Evolutionary conservation across 2,329 filamentous ascomycete species (phyloP).

Genomic region (Cladophialophora immunda): DNA sequence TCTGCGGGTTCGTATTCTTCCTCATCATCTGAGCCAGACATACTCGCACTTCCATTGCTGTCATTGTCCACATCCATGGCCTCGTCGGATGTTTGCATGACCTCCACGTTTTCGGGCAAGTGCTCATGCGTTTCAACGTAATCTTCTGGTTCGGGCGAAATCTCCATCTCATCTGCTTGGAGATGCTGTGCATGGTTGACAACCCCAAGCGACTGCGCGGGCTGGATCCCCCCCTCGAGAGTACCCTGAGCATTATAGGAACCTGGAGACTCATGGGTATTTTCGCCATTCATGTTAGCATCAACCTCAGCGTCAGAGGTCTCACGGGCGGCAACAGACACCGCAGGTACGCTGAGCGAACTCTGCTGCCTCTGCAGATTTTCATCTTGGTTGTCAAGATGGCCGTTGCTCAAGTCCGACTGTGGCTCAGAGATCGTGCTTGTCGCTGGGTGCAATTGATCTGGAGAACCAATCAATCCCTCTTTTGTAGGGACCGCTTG

Average conservation of each 20-base stretch:
- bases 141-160: constrained; percentile 35
- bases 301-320: neutral
- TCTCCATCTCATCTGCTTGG: constrained; percentile 35
- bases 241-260: neutral
- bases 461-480: neutral
- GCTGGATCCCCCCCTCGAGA: neutral
- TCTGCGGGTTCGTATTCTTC: constrained; percentile 38
- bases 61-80: constrained; percentile 35
- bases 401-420: constrained; percentile 9
- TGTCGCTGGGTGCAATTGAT: neutral
- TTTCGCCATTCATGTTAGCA: neutral
- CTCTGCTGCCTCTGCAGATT: neutral
- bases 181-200: constrained; percentile 7
- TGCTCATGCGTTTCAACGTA: constrained; percentile 17
- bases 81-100: constrained; percentile 17
- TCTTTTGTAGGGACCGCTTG: constrained; percentile 12
- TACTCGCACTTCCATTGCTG: constrained; percentile 42
- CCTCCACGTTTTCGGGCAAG: constrained; percentile 1
- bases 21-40: constrained; percentile 55
- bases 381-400: neutral
- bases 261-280: neutral
- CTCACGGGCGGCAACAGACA: neutral
- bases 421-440: neutral
- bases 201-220: constrained; percentile 8
- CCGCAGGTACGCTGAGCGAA: neutral